Evolutionary conservation across 768 basidiomycete genomes (phyloP), one percentile per base, ranked within the genome.

Genomic region (Mycena latifolia): DNA sequence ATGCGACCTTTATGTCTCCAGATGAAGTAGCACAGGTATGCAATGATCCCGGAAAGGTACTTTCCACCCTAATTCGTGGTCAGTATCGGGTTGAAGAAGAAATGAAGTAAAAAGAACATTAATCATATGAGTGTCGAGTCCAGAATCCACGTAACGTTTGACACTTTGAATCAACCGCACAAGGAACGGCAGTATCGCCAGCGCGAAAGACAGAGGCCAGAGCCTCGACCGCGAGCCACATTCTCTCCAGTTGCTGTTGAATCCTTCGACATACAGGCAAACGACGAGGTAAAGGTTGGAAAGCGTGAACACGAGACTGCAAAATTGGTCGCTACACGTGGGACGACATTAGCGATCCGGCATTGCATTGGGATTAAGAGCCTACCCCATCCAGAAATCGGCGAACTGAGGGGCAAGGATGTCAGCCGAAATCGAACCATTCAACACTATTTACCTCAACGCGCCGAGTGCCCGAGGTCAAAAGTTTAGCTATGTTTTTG

Each of bases 361-460:
- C 29, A 57, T 17, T 28, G 2, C 41, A 46, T 12, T 9, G 15
- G 37, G 24, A 45, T 31, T 51, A 31, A 51, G 14, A 31, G 27
- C 85, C 59, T 76, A 92, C 92, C 92, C 94, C 75, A 95, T 83
- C 94, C 94, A 95, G 87, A 95, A 93, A 81, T 94, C 94, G 18
- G 89, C 78, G 75, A 95, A 95, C 89, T 92, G 28, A 35, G 33
- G 33, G 12, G 28, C n/a, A 54, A 51, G 22, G 14, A 22, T 47
- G 27, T 56, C 25, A 61, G 53, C 8, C 9, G 9, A 8, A 25
- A 53, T 43, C 35, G 33, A n/a, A 41, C 22, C 2, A 28, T 15
- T 55, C 29, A 66, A 48, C 35, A 39, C 67, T 64, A 72, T 84
- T 60, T 69, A 93, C 93, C 85, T 95, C 94, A 63, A 96, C 95